phyloP scores from a whole-genome alignment of 805 yeast species.

The Ogataea haglerorum region DNA sequence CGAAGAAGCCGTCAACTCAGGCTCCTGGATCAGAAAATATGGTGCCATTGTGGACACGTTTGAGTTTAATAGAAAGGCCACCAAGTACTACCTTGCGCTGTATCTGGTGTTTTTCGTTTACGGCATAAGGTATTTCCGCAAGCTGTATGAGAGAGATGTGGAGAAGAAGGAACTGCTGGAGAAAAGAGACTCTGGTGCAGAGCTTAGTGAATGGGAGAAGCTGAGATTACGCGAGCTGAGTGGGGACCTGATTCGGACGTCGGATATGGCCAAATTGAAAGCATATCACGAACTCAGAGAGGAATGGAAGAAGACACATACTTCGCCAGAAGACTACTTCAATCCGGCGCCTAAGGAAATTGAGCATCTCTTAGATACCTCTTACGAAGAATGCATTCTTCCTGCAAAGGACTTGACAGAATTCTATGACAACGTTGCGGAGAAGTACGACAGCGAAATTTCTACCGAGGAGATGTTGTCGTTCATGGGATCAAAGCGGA shows the following conservation, averaged over 20 bases:
- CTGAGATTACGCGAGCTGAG: conserved; percentile 58
- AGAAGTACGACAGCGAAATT: conserved; percentile 75
- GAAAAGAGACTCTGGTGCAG: conserved; percentile 32
- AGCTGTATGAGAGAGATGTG: conserved; percentile 60
- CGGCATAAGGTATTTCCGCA: conserved; percentile 64
- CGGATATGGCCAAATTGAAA: conserved; percentile 57
- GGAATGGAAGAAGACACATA: conserved; percentile 26
- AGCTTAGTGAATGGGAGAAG: conserved; percentile 59
- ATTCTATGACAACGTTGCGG: conserved; percentile 75
- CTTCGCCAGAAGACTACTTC: conserved; percentile 19
- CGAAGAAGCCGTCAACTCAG: conserved; percentile 34
- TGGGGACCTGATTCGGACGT: conserved; percentile 56
- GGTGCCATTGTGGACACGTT: conserved; percentile 53
- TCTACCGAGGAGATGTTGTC: conserved; percentile 67
- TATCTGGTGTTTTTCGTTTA: conserved; percentile 54
- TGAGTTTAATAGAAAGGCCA: conserved; percentile 58
- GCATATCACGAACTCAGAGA: conserved; percentile 55
- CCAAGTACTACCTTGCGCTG: conserved; percentile 59
- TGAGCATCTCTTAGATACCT: conserved; percentile 24
- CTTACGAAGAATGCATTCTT: conserved; percentile 43
- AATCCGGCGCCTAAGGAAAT: conserved; percentile 37
- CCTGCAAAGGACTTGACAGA: conserved; percentile 78
- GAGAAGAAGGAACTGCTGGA: conserved; percentile 42
- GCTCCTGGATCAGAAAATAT: conserved; percentile 39
- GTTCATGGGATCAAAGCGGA: conserved; percentile 61